A percentile compares a stretch with the other conserved stretches of the same genome.
These are phyloP conservation scores for Porodaedalea pini DNA, from an alignment of 1,284 basidiomycete genomes.

Conservation along the genomic window DNA sequence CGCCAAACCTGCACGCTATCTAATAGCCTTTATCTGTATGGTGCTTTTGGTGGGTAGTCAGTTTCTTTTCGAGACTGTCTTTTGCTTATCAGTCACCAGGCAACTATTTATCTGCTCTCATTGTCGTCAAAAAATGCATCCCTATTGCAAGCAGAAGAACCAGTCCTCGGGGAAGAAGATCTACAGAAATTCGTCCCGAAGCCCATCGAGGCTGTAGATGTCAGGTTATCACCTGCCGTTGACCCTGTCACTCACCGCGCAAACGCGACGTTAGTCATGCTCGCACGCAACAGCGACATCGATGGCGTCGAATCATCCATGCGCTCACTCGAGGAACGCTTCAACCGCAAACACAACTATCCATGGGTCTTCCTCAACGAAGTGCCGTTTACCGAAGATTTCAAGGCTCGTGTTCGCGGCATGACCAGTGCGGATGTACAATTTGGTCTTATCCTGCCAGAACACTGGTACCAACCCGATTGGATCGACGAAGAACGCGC, in stretches of 20 bases:
- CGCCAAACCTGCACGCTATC: no score
- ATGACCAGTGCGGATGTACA: constrained; percentile 36
- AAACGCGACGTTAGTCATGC: constrained; percentile 44
- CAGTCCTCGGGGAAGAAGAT: neutral
- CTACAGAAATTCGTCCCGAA: neutral
- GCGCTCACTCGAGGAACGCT: constrained; percentile 23
- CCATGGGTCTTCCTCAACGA: constrained; percentile 41
- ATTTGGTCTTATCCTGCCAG: constrained; percentile 54
- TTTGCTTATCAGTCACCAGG: neutral
- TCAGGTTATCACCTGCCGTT: constrained; percentile 9
- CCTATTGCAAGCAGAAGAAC: neutral
- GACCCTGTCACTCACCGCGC: constrained; percentile 25
- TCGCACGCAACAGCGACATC: constrained; percentile 42
- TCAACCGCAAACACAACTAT: constrained; percentile 25
- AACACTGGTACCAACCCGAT: constrained; percentile 51
- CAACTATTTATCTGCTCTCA: neutral
- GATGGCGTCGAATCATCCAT: constrained; percentile 37
- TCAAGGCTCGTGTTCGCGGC: constrained; percentile 31
- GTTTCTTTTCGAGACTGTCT: neutral
- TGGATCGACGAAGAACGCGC: constrained; percentile 64
- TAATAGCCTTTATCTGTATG: no score
- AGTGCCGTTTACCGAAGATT: constrained; percentile 43
- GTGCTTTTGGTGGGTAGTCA: no score
- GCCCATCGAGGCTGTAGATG: neutral
- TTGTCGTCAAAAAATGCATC: neutral